Base-by-base conservation (phyloP, 2,329 filamentous ascomycete species). In the Alternaria triticimaculans region DNA sequence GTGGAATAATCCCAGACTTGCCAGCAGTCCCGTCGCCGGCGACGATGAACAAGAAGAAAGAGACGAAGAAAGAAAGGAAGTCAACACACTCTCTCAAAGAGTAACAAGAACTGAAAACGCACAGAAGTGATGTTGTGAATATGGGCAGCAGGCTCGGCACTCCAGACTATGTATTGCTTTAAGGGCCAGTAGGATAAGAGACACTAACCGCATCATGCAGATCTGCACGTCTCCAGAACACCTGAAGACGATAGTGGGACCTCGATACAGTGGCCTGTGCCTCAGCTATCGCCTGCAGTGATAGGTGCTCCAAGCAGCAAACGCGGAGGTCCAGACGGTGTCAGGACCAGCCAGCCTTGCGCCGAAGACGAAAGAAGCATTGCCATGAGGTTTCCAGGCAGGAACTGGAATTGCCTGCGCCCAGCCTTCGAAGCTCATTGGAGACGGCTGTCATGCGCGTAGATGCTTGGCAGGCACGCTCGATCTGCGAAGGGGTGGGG, bases 1-100 rank as follows among this genome's bases (percentile, higher is more conserved):
- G 60, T 44, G 64, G 33, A 57, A 58, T 65, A 59, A 64, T 55
- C 46, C 64, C 62, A 64, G 64, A 72, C 69, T 68, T 69, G 72
- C 74, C 71, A 75, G 75, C 69, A 77, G 71, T 60, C 64, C 71
- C 68, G 76, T 77, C 74, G 74, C 76, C 77, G 67, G 76, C 75
- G 76, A 78, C 73, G 68, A 71, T 72, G 55, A 62, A 68, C 62
- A 62, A 71, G 55, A 44, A 59, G 49, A 63, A 63, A 66, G 65
- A 59, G 66, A 48, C 60, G 68, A 66, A 62, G 63, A 67, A 67
- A 65, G 44, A 66, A 69, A 71, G 63, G 62, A 67, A 53, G 56
- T 56, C 66, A 68, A 63, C 58, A 66, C 67, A 72, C 76, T 77
- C 76, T 79, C 60, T 74, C 74, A 74, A 73, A 78, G 77, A 78